Evolutionary conservation across 2,329 filamentous ascomycete species (phyloP).

Genomic region (Chrysoporthe austroafricana): DNA sequence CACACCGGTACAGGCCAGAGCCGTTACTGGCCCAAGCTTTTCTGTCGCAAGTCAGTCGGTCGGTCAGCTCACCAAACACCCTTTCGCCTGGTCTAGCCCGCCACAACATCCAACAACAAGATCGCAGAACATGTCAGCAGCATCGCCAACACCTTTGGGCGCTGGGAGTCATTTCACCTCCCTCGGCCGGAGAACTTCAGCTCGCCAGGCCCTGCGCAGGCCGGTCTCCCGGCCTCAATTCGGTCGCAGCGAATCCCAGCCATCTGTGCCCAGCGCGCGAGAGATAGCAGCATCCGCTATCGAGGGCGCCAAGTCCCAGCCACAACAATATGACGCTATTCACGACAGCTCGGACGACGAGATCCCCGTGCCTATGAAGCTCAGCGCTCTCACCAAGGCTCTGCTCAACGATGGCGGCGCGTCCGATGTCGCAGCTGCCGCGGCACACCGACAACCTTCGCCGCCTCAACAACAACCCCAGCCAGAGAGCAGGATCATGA

Average conservation of each 20-base stretch:
- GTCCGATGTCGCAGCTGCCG: constrained; percentile 46
- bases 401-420: constrained; percentile 69
- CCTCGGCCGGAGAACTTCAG: constrained; percentile 56
- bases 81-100: not conserved
- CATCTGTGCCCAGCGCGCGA: constrained; percentile 35
- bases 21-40: constrained; percentile 6
- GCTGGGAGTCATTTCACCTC: constrained; percentile 49
- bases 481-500: constrained; percentile 50
- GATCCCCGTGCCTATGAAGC: constrained; percentile 87
- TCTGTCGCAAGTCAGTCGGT: constrained; percentile 5
- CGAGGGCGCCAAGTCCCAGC: constrained; percentile 39
- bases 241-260: constrained; percentile 51
- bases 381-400: constrained; percentile 90
- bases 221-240: constrained; percentile 51
- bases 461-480: constrained; percentile 12
- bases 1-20: not conserved
- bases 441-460: constrained; percentile 29
- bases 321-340: constrained; percentile 54
- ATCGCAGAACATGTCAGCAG: constrained; percentile 51
- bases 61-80: not conserved
- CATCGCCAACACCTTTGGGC: constrained; percentile 60
- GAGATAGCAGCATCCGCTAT: constrained; percentile 23
- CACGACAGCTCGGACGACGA: constrained; percentile 95
- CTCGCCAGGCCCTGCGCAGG: constrained; percentile 59
- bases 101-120: not conserved